Percentiles rank a stretch among this genome's conserved stretches.
Evolutionary conservation across 768 basidiomycete genomes (phyloP).

Genomic region (Flagelloscypha sp.): DNA sequence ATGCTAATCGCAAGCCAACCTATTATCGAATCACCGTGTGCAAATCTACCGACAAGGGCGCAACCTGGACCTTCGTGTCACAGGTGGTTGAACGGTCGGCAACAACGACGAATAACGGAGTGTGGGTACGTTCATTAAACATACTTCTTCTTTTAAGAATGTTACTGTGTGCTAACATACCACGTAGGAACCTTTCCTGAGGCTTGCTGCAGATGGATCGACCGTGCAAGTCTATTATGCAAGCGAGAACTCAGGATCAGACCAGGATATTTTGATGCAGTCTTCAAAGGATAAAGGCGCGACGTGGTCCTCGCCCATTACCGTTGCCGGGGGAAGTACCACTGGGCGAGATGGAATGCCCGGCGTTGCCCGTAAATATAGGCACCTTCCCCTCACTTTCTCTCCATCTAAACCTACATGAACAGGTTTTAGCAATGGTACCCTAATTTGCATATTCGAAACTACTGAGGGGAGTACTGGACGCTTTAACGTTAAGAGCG

Average conservation of each 20-base stretch:
- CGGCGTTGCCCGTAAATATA: constrained; percentile 10
- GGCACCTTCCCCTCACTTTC: no score
- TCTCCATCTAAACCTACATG: no score
- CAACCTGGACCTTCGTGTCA: constrained; percentile 14
- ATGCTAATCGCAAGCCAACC: no score
- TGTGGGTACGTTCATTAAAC: constrained; percentile 12
- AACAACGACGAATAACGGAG: constrained; percentile 11
- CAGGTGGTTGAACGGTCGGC: constrained; percentile 13
- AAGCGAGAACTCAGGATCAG: constrained; percentile 11
- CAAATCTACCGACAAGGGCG: constrained; percentile 13
- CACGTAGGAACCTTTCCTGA: constrained; percentile 15
- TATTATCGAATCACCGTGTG: constrained; percentile 15
- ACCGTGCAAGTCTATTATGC: constrained; percentile 17
- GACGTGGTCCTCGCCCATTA: constrained; percentile 11
- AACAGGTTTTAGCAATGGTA: constrained; percentile 1
- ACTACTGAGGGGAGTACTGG: constrained; percentile 14
- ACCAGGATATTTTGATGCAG: constrained; percentile 18
- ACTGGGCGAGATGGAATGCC: constrained; percentile 20
- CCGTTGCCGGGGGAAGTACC: constrained; percentile 12
- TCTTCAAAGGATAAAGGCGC: constrained; percentile 14
- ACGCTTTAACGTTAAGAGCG: constrained; percentile 14
- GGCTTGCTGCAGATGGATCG: constrained; percentile 11
- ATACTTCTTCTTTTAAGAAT: not conserved
- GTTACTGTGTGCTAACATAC: not conserved
- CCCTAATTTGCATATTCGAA: constrained; percentile 16